Percentiles rank a stretch among this genome's conserved stretches.
Conservation (phyloP, 2,329 filamentous ascomycete genomes). For the Trichoderma aggressivum region DNA sequence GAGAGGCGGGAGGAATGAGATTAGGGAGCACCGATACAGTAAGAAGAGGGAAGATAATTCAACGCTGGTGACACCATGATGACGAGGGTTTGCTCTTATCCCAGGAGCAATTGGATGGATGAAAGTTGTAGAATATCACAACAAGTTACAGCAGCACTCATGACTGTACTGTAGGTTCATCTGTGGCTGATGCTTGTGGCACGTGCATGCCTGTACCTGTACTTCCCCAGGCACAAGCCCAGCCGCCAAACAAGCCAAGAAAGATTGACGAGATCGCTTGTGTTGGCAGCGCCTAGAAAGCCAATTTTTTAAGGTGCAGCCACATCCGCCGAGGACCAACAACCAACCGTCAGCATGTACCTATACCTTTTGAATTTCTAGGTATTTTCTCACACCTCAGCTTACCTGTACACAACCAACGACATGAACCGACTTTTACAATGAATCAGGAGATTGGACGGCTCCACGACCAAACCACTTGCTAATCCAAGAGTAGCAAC, state of each 20-base stretch:
- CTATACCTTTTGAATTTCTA: background rate
- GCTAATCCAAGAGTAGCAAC: background rate
- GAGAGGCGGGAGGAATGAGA: background rate
- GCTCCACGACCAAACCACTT: background rate
- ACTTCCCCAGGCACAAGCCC: background rate
- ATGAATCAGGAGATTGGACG: background rate
- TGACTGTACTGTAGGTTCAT: too few species aligned
- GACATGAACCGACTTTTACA: background rate
- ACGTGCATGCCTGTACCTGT: background rate
- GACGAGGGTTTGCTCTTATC: background rate
- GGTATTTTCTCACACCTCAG: background rate
- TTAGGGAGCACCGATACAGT: background rate
- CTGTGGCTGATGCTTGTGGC: background rate
- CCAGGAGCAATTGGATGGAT: background rate
- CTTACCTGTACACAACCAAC: background rate
- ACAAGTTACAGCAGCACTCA: background rate
- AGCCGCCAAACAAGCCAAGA: slow-evolving; percentile 1
- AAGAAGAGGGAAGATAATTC: background rate
- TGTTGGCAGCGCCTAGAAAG: background rate
- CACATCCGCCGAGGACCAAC: background rate
- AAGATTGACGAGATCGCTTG: slow-evolving; percentile 6
- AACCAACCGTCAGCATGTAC: background rate
- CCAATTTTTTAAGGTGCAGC: background rate
- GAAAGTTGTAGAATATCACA: background rate
- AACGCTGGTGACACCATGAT: background rate